These are phyloP conservation scores for Apiotrichum domesticum DNA, from an alignment of 1,284 basidiomycete species.

Conservation along the genomic window DNA sequence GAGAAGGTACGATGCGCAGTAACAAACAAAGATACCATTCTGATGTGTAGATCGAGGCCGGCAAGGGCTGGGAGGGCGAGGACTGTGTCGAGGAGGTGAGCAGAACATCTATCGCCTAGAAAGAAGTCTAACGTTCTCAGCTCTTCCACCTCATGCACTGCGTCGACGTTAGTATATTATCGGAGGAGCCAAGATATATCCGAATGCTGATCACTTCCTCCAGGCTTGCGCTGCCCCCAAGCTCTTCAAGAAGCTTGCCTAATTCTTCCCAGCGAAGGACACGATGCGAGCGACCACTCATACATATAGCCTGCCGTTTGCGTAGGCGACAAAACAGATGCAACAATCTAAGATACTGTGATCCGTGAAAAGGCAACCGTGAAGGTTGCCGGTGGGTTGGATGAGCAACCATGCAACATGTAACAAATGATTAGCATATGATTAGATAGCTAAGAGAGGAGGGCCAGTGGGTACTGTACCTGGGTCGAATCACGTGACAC, in stretches of 20 bases:
- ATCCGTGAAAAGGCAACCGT: too few relatives aligned
- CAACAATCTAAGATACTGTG: constrained; percentile 12
- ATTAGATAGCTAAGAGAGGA: not conserved
- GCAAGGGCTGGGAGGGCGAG: constrained; percentile 77
- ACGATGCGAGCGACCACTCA: not conserved
- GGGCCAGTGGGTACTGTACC: too few relatives aligned
- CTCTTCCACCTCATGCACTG: constrained; percentile 66
- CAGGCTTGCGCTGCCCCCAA: constrained; percentile 73
- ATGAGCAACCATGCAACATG: too few relatives aligned
- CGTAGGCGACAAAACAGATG: constrained; percentile 14
- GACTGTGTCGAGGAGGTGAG: constrained; percentile 83
- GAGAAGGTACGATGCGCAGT: constrained; percentile 58
- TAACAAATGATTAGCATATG: not conserved
- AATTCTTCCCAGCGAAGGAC: constrained; percentile 5
- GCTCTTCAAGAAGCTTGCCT: constrained; percentile 59
- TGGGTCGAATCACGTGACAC: too few relatives aligned
- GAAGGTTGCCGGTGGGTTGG: too few relatives aligned
- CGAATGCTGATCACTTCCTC: not conserved
- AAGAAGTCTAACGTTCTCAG: constrained; percentile 5
- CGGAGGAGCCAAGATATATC: not conserved
- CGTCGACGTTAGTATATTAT: constrained; percentile 60
- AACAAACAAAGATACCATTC: not conserved
- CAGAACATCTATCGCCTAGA: not conserved
- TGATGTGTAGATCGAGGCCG: constrained; percentile 49
- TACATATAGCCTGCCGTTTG: constrained; percentile 5